phyloP scores from a whole-genome alignment of 148 eudicot species.

The Amaranthus cruentus region DNA sequence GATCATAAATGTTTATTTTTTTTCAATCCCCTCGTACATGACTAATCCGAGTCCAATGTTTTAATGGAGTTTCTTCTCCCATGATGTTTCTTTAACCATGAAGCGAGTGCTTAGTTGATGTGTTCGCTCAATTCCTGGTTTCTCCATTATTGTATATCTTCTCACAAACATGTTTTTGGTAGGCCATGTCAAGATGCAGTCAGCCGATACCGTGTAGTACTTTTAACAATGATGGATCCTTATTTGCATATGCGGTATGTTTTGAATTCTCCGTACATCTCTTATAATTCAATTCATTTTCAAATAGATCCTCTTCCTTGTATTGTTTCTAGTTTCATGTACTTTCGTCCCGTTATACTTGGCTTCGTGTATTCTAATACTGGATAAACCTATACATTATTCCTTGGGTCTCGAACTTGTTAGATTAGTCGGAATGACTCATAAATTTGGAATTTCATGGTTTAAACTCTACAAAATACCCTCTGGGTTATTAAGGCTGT shows the following conservation, averaged over 20 bases:
- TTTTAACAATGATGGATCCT: slow-evolving; percentile 84
- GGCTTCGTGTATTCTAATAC: not conserved
- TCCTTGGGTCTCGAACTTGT: too few species aligned
- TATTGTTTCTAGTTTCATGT: too few species aligned
- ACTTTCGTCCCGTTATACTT: too few species aligned
- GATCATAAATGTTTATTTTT: not conserved
- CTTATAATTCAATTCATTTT: not conserved
- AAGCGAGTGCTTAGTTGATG: not conserved
- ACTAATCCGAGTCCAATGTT: not conserved
- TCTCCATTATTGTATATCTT: not conserved
- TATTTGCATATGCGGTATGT: slow-evolving; percentile 82
- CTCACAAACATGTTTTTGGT: slow-evolving; percentile 9
- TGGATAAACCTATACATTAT: not conserved
- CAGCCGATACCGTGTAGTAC: slow-evolving; percentile 81
- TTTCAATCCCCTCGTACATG: not conserved
- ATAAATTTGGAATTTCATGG: too few species aligned
- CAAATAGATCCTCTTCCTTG: not conserved
- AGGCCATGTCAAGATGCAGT: slow-evolving; percentile 88
- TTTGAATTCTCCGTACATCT: not conserved
- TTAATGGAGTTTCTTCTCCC: not conserved
- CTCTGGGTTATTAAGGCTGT: too few species aligned
- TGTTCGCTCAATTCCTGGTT: not conserved
- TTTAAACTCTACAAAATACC: too few species aligned
- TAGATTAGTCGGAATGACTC: too few species aligned
- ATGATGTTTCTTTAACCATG: not conserved